These are phyloP conservation scores for Primulina tabacum DNA, from an alignment of 257 asterid genomes.

Conservation along the genomic window DNA sequence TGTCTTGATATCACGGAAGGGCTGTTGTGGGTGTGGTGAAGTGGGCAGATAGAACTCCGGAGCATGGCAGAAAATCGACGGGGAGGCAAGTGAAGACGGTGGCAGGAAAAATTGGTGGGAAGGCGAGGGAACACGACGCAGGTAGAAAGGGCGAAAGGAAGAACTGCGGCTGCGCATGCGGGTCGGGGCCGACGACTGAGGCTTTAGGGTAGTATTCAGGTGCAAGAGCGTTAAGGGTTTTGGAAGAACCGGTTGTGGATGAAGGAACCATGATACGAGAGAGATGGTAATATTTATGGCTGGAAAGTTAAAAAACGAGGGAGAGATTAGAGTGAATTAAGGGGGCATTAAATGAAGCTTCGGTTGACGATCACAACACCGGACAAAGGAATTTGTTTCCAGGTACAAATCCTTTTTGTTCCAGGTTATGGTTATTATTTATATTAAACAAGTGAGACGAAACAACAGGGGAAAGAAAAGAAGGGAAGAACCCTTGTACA, in stretches of 20 bases:
- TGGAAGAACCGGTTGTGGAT: background rate
- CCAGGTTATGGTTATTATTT: no score
- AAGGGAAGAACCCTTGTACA: no score
- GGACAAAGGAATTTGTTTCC: no score
- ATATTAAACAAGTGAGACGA: no score
- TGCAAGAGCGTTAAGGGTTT: constrained; percentile 28
- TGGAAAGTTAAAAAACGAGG: no score
- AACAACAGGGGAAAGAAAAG: no score
- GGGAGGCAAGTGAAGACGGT: background rate
- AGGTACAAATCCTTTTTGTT: no score
- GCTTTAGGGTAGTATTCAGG: constrained; percentile 19
- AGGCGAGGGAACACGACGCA: background rate
- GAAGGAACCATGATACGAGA: background rate
- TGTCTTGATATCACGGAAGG: no score
- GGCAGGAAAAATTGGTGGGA: constrained; percentile 6
- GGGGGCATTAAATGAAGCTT: no score
- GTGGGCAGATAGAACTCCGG: background rate
- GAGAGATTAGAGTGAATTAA: no score
- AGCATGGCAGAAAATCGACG: background rate
- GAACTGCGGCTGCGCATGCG: background rate
- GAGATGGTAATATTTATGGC: no score
- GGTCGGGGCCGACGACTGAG: background rate
- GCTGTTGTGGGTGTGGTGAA: background rate
- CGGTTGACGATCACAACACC: no score
- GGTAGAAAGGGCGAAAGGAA: background rate